Evolutionary conservation across 208 protist species (phyloP).

Genomic region (Leishmania guyanensis): DNA sequence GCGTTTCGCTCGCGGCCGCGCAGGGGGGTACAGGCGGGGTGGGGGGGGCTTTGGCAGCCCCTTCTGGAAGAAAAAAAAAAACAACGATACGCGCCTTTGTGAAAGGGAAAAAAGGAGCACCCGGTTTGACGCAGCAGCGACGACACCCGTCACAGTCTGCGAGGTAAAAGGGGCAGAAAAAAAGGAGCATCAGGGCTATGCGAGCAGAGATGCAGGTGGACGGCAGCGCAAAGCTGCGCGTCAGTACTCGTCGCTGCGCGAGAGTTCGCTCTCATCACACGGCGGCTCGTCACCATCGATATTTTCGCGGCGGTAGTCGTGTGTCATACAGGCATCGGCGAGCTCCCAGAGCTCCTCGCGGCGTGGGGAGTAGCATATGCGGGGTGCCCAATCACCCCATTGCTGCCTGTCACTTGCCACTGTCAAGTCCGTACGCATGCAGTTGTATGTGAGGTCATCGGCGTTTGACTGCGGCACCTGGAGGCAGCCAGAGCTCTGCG

Average conservation of each 20-base stretch:
- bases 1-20: no score
- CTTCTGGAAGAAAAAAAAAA: neutral
- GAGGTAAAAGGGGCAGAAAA: neutral
- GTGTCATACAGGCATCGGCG: constrained; percentile 49
- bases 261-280: neutral
- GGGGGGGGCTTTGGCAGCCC: no score
- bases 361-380: constrained; percentile 32
- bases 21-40: no score
- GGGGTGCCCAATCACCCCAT: constrained; percentile 28
- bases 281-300: constrained; percentile 4
- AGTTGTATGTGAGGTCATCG: neutral
- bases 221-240: neutral
- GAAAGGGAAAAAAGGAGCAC: neutral
- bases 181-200: neutral
- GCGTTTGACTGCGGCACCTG: neutral
- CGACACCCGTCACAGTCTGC: neutral
- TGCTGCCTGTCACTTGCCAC: constrained; percentile 25
- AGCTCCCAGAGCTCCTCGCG: constrained; percentile 56
- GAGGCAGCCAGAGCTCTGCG: neutral
- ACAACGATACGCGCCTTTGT: neutral
- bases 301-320: constrained; percentile 19
- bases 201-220: neutral
- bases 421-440: constrained; percentile 15
- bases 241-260: neutral
- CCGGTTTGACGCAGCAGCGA: neutral